These are phyloP conservation scores for Arthrobotrys sphaeroides DNA, from an alignment of 2,329 filamentous ascomycete species.

Conservation along the genomic window DNA sequence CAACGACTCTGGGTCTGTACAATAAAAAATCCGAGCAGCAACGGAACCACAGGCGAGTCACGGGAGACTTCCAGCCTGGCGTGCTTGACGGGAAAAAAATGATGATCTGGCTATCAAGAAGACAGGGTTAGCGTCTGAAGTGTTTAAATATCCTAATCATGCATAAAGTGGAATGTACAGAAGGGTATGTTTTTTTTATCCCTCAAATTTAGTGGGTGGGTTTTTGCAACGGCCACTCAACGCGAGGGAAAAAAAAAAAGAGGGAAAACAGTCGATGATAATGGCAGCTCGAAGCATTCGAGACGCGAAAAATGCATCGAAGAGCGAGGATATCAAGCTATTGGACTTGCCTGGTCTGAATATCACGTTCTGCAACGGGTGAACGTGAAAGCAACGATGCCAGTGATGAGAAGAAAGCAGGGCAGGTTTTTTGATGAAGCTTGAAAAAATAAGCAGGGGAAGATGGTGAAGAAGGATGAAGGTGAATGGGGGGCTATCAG, in stretches of 20 bases:
- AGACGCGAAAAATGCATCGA: slow-evolving; percentile 49
- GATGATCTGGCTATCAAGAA: slow-evolving; percentile 42
- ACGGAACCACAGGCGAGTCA: slow-evolving; percentile 40
- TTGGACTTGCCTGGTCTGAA: slow-evolving; percentile 4
- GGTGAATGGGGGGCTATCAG: slow-evolving; percentile 15
- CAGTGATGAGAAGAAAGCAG: slow-evolving; percentile 2
- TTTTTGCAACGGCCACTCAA: slow-evolving; percentile 38
- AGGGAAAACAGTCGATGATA: slow-evolving; percentile 49
- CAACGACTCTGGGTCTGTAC: slow-evolving; percentile 40
- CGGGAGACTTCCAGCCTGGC: slow-evolving; percentile 40
- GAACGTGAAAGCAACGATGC: slow-evolving; percentile 9
- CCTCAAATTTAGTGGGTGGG: slow-evolving; percentile 45
- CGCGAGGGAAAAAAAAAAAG: slow-evolving; percentile 33
- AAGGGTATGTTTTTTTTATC: slow-evolving; percentile 53
- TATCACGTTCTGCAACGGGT: slow-evolving; percentile 32
- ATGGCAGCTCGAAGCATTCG: slow-evolving; percentile 27
- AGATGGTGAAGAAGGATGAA: slow-evolving; percentile 22
- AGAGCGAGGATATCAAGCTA: slow-evolving; percentile 4
- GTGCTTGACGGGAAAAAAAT: slow-evolving; percentile 24
- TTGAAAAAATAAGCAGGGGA: neutral
- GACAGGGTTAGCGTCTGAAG: slow-evolving; percentile 51
- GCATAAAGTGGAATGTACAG: slow-evolving; percentile 52
- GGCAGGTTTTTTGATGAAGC: neutral
- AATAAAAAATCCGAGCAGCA: slow-evolving; percentile 41
- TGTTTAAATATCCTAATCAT: slow-evolving; percentile 52